Conservation (phyloP, 2,329 filamentous ascomycete genomes). For the Alternaria sp. region DNA sequence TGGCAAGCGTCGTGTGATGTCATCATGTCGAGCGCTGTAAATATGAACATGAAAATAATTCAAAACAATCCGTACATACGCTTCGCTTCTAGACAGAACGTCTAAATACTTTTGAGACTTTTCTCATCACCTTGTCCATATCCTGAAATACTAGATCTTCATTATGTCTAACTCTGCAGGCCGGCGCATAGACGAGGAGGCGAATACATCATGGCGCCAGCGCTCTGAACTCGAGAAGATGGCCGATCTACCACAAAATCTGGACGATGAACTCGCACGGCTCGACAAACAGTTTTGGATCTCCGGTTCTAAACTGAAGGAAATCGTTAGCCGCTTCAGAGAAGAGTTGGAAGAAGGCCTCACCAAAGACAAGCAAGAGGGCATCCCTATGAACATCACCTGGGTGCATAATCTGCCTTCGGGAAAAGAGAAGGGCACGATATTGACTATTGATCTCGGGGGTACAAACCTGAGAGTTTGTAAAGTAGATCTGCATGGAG, state of each 20-base stretch:
- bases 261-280: constrained; percentile 28
- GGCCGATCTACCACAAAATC: constrained; percentile 21
- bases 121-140: background rate
- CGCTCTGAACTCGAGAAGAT: constrained; percentile 25
- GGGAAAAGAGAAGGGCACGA: constrained; percentile 86
- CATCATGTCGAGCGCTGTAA: constrained; percentile 16
- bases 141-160: background rate
- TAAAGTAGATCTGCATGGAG: constrained; percentile 85
- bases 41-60: background rate
- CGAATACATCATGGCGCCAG: constrained; percentile 26
- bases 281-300: constrained; percentile 36
- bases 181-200: constrained; percentile 10
- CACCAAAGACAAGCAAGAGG: constrained; percentile 22
- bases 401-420: constrained; percentile 93
- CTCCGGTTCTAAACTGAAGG: constrained; percentile 23
- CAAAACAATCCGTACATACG: background rate
- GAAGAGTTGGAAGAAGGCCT: constrained; percentile 35
- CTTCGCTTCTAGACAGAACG: background rate
- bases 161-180: constrained; percentile 21
- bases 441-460: constrained; percentile 91
- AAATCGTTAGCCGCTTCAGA: constrained; percentile 29
- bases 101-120: background rate
- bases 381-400: constrained; percentile 87
- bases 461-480: constrained; percentile 96
- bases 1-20: constrained; percentile 17